phyloP scores from a whole-genome alignment of 257 asterid species.

The Rhazya stricta region DNA sequence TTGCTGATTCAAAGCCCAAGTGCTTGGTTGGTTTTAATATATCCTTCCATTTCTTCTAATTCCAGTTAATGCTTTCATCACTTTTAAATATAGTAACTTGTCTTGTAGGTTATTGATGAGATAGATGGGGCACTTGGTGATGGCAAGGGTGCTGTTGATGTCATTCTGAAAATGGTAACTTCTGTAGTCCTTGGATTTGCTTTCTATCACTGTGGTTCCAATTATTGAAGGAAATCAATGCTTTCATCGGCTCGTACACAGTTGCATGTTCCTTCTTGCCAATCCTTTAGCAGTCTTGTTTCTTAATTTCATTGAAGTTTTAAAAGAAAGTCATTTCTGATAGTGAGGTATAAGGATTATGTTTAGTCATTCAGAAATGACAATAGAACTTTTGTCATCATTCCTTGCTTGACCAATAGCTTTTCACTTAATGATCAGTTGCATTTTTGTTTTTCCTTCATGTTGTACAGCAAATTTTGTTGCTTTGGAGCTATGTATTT shows the following conservation, averaged over 20 bases:
- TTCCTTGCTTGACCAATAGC: not conserved
- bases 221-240: not conserved
- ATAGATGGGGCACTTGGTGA: constrained; percentile 97
- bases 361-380: not conserved
- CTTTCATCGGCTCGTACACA: not conserved
- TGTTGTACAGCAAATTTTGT: not conserved
- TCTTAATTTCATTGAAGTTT: not conserved
- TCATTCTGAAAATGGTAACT: constrained; percentile 77
- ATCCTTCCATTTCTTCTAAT: not conserved
- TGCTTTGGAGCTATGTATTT: not conserved
- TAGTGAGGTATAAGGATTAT: not conserved
- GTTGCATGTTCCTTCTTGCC: not conserved
- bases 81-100: constrained; percentile 19
- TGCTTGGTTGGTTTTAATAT: constrained; percentile 66
- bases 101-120: constrained; percentile 80
- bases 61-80: constrained; percentile 6
- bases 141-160: constrained; percentile 96
- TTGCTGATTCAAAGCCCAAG: constrained; percentile 89
- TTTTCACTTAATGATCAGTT: not conserved
- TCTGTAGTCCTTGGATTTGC: constrained; percentile 10
- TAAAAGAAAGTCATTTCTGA: not conserved
- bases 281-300: not conserved
- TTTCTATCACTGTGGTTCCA: not conserved
- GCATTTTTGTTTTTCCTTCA: not conserved
- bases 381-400: not conserved